These are phyloP conservation scores for Pythium aquatile DNA, from an alignment of 352 stramenopile species.

Conservation along the genomic window DNA sequence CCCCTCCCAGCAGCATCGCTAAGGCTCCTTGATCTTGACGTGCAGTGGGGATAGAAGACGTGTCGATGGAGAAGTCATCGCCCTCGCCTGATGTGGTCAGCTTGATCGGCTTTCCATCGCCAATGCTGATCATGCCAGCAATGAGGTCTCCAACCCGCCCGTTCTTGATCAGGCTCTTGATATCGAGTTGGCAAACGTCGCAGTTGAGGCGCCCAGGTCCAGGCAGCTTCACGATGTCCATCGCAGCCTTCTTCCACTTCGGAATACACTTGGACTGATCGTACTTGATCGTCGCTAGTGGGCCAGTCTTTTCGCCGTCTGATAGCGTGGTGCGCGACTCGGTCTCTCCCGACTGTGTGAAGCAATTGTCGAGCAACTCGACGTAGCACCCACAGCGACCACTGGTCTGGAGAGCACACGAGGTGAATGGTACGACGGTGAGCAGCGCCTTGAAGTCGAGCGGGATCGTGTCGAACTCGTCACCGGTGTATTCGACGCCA, in stretches of 20 bases:
- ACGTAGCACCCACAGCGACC: slow-evolving; percentile 68
- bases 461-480: slow-evolving; percentile 51
- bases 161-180: slow-evolving; percentile 62
- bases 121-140: slow-evolving; percentile 41
- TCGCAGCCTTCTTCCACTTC: slow-evolving; percentile 44
- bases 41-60: slow-evolving; percentile 27
- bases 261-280: slow-evolving; percentile 66
- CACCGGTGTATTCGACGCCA: slow-evolving; percentile 47
- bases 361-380: slow-evolving; percentile 58
- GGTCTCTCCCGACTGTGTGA: slow-evolving; percentile 46
- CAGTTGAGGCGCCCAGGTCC: slow-evolving; percentile 70
- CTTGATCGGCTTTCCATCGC: slow-evolving; percentile 31
- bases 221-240: slow-evolving; percentile 55
- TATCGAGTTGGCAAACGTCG: slow-evolving; percentile 59
- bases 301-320: slow-evolving; percentile 5
- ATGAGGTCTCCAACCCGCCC: slow-evolving; percentile 58
- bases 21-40: slow-evolving; percentile 63
- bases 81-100: slow-evolving; percentile 23
- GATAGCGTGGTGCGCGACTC: slow-evolving; percentile 3
- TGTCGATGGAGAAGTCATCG: slow-evolving; percentile 2
- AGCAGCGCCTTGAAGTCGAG: slow-evolving; percentile 78
- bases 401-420: slow-evolving; percentile 46
- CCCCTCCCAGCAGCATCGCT: slow-evolving; percentile 57
- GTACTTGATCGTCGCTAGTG: slow-evolving; percentile 35
- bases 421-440: slow-evolving; percentile 54